Evolutionary conservation across 73 alveolate species (phyloP).

Genomic region (Paramecium caudatum): DNA sequence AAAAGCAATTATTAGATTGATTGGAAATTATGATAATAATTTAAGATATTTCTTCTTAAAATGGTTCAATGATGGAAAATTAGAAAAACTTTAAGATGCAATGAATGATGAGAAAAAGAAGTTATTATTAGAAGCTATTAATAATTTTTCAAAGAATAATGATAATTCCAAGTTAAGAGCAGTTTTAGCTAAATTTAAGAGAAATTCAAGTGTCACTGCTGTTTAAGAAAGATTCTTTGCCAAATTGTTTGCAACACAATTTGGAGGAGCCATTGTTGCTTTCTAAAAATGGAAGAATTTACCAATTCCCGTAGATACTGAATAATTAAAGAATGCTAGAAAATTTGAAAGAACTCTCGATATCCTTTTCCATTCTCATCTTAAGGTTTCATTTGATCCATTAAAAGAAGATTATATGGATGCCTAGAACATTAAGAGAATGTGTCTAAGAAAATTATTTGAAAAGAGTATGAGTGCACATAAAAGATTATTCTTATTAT

Average conservation of each 20-base stretch:
- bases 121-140: not conserved
- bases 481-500: conserved; percentile 44
- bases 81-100: conserved; percentile 19
- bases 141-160: not conserved
- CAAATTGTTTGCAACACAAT: conserved; percentile 38
- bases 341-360: conserved; percentile 49
- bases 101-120: conserved; percentile 54
- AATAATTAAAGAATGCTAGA: conserved; percentile 50
- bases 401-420: conserved; percentile 41
- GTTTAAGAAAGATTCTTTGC: conserved; percentile 59
- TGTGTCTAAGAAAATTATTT: conserved; percentile 23
- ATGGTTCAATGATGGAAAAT: conserved; percentile 16
- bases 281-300: conserved; percentile 66
- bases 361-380: not conserved
- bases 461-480: conserved; percentile 61
- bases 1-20: not conserved
- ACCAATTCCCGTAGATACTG: conserved; percentile 44
- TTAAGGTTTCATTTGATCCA: conserved; percentile 57
- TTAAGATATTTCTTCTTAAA: conserved; percentile 18
- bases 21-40: conserved; percentile 14
- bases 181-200: conserved; percentile 24
- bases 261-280: conserved; percentile 40
- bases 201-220: conserved; percentile 8
- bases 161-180: not conserved
- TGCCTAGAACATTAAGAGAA: conserved; percentile 35